A percentile compares a stretch with the other conserved stretches of the same genome.
Conservation (phyloP, 2,329 filamentous ascomycete species). For the Colletotrichum tamarilloi region DNA sequence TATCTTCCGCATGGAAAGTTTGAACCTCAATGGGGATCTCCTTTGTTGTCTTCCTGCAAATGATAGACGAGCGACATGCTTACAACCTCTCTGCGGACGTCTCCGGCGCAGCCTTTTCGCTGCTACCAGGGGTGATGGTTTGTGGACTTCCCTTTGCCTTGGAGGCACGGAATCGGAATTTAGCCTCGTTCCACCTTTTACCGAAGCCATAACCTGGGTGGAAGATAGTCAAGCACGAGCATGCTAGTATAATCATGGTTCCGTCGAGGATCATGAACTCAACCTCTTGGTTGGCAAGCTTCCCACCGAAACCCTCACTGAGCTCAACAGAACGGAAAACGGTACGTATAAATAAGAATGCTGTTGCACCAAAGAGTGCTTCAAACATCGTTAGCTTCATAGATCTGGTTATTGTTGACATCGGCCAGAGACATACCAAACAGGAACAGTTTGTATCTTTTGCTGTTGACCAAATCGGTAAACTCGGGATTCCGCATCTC, state of each 20-base stretch:
- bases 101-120: neutral
- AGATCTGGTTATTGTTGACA: neutral
- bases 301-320: slow-evolving; percentile 3
- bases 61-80: neutral
- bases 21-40: neutral
- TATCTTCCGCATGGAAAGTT: neutral
- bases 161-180: slow-evolving; percentile 6
- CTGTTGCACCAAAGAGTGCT: neutral
- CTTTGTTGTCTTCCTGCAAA: too few species aligned
- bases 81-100: neutral
- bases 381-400: neutral
- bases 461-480: slow-evolving; percentile 18
- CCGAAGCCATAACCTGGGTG: slow-evolving; percentile 5
- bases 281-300: slow-evolving; percentile 14
- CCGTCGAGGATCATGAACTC: slow-evolving; percentile 16
- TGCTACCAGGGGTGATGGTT: neutral
- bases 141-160: neutral
- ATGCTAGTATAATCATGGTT: slow-evolving; percentile 10
- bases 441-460: slow-evolving; percentile 11
- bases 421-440: neutral
- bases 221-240: neutral
- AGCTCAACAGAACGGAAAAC: slow-evolving; percentile 16
- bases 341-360: slow-evolving; percentile 1
- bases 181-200: slow-evolving; percentile 10
- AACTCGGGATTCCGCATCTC: slow-evolving; percentile 16